Percentiles rank a stretch among this genome's conserved stretches.
phyloP scores from a whole-genome alignment of 192 early-diverging fungal species.

The Geosiphon pyriformis region DNA sequence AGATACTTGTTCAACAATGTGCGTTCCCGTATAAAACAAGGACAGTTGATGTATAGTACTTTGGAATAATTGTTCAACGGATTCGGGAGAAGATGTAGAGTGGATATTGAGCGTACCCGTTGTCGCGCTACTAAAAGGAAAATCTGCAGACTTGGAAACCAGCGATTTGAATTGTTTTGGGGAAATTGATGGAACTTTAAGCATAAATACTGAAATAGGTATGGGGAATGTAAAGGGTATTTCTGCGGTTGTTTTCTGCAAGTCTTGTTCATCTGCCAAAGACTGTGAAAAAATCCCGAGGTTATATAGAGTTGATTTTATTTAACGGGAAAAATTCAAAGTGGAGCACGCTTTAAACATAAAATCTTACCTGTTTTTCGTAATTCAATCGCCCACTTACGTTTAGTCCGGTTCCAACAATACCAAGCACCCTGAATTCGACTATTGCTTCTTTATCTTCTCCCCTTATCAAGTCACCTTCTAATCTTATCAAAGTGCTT shows the following conservation, averaged over 20 bases:
- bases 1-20: constrained; percentile 52
- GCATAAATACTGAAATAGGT: constrained; percentile 43
- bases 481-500: constrained; percentile 12
- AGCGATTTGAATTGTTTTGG: constrained; percentile 43
- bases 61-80: constrained; percentile 39
- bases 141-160: constrained; percentile 39
- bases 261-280: neutral
- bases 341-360: neutral
- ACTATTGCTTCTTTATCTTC: constrained; percentile 25
- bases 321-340: neutral
- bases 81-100: constrained; percentile 16
- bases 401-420: constrained; percentile 23
- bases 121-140: constrained; percentile 42
- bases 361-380: constrained; percentile 33
- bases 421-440: constrained; percentile 26
- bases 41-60: constrained; percentile 45
- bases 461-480: constrained; percentile 28
- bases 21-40: constrained; percentile 37
- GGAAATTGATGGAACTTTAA: constrained; percentile 36
- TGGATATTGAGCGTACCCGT: constrained; percentile 27
- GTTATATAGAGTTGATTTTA: neutral
- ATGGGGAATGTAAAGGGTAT: constrained; percentile 38
- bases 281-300: neutral
- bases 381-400: constrained; percentile 34
- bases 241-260: neutral